These are phyloP conservation scores for Primulina eburnea DNA, from an alignment of 257 asterid genomes.

Conservation along the genomic window DNA sequence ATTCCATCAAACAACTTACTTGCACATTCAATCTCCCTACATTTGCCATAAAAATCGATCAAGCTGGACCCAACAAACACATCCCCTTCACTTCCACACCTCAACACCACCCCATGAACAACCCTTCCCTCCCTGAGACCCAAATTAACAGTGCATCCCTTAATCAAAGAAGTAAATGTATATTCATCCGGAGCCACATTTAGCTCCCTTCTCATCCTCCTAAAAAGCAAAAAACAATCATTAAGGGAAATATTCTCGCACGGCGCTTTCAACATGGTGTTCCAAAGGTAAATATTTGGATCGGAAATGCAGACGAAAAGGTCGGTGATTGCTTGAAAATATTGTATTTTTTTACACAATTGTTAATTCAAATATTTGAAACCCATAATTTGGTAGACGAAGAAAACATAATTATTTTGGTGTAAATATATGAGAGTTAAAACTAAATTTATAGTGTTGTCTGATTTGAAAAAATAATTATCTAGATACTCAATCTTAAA, in stretches of 20 bases:
- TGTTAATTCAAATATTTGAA: too few relatives aligned
- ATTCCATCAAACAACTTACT: slow-evolving; percentile 57
- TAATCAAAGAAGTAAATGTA: slow-evolving; percentile 60
- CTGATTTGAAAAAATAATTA: too few relatives aligned
- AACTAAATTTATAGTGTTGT: too few relatives aligned
- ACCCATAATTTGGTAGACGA: too few relatives aligned
- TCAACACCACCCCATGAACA: slow-evolving; percentile 53
- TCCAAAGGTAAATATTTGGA: slow-evolving; percentile 68
- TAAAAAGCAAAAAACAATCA: slow-evolving; percentile 39
- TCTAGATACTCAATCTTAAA: too few relatives aligned
- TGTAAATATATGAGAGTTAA: too few relatives aligned
- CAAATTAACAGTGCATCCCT: slow-evolving; percentile 39
- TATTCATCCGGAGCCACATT: slow-evolving; percentile 50
- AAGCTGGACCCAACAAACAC: slow-evolving; percentile 63
- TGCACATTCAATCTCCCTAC: slow-evolving; percentile 51
- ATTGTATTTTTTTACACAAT: too few relatives aligned
- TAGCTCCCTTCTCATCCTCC: slow-evolving; percentile 35
- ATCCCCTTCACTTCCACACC: slow-evolving; percentile 50
- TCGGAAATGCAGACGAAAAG: slow-evolving; percentile 41
- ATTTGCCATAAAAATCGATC: slow-evolving; percentile 72
- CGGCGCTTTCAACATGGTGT: slow-evolving; percentile 48
- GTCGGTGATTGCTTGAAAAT: too few relatives aligned
- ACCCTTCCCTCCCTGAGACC: slow-evolving; percentile 58
- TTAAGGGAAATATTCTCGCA: slow-evolving; percentile 37
- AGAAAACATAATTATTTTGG: too few relatives aligned